These are phyloP conservation scores for Fusarium irregulare DNA, from an alignment of 2,329 filamentous ascomycete species.

Conservation along the genomic window DNA sequence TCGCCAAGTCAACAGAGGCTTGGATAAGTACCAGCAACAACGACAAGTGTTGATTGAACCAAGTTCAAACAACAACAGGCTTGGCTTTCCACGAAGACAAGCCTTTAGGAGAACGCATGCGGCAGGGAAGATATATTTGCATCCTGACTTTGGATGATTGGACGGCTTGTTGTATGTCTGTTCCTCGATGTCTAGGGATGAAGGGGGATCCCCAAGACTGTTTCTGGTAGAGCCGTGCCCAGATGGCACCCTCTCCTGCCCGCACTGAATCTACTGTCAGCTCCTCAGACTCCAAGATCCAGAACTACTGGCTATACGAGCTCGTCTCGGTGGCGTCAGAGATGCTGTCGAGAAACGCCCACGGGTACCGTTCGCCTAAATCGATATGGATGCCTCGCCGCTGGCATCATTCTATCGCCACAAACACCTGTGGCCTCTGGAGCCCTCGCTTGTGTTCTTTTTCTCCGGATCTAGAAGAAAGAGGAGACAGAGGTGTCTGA, in stretches of 20 bases:
- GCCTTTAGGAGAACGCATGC: not conserved
- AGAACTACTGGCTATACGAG: not conserved
- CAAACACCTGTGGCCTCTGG: slow-evolving; percentile 1
- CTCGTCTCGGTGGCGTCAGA: slow-evolving; percentile 18
- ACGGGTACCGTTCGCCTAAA: not conserved
- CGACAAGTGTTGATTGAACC: not conserved
- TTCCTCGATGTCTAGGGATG: not conserved
- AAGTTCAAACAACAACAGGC: not conserved
- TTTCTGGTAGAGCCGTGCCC: not conserved
- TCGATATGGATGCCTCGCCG: not conserved
- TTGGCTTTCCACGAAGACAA: not conserved
- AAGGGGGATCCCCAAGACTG: not conserved
- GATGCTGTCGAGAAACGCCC: not conserved
- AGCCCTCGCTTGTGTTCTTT: not conserved
- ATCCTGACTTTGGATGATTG: not conserved
- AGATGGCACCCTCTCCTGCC: not conserved
- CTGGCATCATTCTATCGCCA: slow-evolving; percentile 8
- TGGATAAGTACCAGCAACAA: not conserved
- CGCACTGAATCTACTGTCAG: not conserved
- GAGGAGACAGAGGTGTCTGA: not conserved
- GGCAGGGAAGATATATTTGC: not conserved
- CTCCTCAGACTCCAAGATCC: not conserved
- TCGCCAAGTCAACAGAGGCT: not conserved
- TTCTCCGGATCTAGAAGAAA: slow-evolving; percentile 26
- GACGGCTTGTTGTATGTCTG: not conserved